A percentile compares a stretch with the other conserved stretches of the same genome.
Evolutionary conservation across 169 alveolate species (phyloP).

Genomic region (Theileria annulata): DNA sequence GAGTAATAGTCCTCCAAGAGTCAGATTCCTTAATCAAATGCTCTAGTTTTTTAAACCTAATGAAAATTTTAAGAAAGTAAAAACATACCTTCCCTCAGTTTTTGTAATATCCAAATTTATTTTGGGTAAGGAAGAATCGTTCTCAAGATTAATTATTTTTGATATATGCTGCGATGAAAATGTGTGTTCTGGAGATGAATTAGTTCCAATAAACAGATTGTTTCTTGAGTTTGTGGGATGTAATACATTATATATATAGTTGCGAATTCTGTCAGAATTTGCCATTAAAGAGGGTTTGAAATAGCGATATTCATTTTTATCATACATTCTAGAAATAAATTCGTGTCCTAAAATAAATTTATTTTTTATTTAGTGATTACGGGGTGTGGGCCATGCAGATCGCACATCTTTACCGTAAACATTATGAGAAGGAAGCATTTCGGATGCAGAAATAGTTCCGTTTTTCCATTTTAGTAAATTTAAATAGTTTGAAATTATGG

Average conservation of each 20-base stretch:
- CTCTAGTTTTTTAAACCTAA: conserved; percentile 65
- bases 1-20: conserved; percentile 70
- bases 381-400: conserved; percentile 33
- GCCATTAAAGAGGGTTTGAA: conserved; percentile 72
- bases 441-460: conserved; percentile 62
- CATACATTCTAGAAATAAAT: conserved; percentile 51
- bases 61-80: not conserved
- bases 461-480: conserved; percentile 69
- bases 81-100: conserved; percentile 11
- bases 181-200: conserved; percentile 23
- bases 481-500: conserved; percentile 47
- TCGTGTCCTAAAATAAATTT: conserved; percentile 13
- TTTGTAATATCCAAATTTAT: conserved; percentile 23
- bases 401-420: conserved; percentile 53
- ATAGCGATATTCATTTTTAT: conserved; percentile 68
- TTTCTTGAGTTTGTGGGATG: conserved; percentile 55
- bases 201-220: conserved; percentile 69
- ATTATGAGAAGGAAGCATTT: conserved; percentile 69
- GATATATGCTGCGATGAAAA: conserved; percentile 36
- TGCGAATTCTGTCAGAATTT: conserved; percentile 62
- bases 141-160: conserved; percentile 41
- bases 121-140: conserved; percentile 36
- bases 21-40: conserved; percentile 61
- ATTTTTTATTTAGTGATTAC: not conserved
- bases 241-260: conserved; percentile 68